phyloP scores from a whole-genome alignment of 306 rosid species.

The Cicer pinnatifidum region DNA sequence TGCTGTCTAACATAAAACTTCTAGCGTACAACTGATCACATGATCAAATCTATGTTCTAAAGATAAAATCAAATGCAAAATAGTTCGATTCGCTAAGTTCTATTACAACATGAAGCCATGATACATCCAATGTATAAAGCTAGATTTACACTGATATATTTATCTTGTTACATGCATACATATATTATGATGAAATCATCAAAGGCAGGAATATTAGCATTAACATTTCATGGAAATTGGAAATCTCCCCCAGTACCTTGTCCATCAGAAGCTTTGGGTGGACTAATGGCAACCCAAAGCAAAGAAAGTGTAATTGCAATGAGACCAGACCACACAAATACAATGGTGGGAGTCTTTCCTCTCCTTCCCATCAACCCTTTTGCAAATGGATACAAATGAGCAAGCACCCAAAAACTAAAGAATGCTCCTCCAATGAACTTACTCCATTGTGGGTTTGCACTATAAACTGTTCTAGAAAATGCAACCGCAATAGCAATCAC shows the following conservation, averaged over 20 bases:
- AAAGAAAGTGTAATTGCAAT: conserved; percentile 59
- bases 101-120: background rate
- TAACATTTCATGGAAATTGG: conserved; percentile 52
- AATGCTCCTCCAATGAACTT: conserved; percentile 60
- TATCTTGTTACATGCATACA: background rate
- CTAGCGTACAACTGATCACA: no score
- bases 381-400: conserved; percentile 63
- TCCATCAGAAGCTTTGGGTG: conserved; percentile 33
- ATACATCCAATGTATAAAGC: background rate
- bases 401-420: conserved; percentile 64
- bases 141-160: background rate
- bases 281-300: conserved; percentile 52
- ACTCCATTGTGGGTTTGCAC: conserved; percentile 52
- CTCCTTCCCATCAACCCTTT: conserved; percentile 66
- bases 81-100: background rate
- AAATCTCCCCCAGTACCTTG: conserved; percentile 41
- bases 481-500: conserved; percentile 51
- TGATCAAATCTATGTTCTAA: background rate
- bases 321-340: conserved; percentile 66
- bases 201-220: background rate
- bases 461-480: conserved; percentile 47
- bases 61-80: background rate
- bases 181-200: conserved; percentile 3
- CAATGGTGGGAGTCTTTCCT: conserved; percentile 61
- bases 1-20: no score